These are phyloP conservation scores for Yamadazyma songkhlaensis DNA, from an alignment of 1,139 yeast species.

Conservation along the genomic window DNA sequence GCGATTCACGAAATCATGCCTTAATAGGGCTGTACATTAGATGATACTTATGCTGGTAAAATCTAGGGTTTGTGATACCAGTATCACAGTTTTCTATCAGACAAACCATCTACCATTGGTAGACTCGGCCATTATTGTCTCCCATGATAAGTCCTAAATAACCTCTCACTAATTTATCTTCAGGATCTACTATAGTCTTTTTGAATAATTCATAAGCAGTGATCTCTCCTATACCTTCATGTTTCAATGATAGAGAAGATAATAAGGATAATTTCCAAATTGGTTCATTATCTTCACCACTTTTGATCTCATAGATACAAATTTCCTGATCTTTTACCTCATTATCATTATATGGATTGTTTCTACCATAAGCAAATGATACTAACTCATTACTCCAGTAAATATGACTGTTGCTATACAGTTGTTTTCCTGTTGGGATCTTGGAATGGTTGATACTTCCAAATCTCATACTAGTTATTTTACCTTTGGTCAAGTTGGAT, in stretches of 20 bases:
- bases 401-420: constrained; percentile 25
- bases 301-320: constrained; percentile 26
- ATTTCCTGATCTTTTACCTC: constrained; percentile 12
- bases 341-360: constrained; percentile 7
- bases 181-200: constrained; percentile 29
- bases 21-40: too few relatives aligned
- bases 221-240: constrained; percentile 18
- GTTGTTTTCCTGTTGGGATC: constrained; percentile 24
- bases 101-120: constrained; percentile 16
- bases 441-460: constrained; percentile 30
- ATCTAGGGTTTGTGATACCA: too few relatives aligned
- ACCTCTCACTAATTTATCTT: constrained; percentile 37
- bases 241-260: constrained; percentile 16
- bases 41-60: too few relatives aligned
- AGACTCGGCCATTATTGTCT: constrained; percentile 40
- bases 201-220: constrained; percentile 31
- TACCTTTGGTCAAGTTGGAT: constrained; percentile 15
- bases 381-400: constrained; percentile 39
- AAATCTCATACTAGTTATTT: constrained; percentile 25
- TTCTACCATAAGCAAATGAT: constrained; percentile 18
- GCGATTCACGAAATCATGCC: too few relatives aligned
- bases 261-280: constrained; percentile 23
- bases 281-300: constrained; percentile 3
- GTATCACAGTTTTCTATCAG: too few relatives aligned
- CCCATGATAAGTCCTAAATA: constrained; percentile 31